Evolutionary conservation across 371 early-diverging fungal genomes (phyloP).

Genomic region (Mucor indicus): DNA sequence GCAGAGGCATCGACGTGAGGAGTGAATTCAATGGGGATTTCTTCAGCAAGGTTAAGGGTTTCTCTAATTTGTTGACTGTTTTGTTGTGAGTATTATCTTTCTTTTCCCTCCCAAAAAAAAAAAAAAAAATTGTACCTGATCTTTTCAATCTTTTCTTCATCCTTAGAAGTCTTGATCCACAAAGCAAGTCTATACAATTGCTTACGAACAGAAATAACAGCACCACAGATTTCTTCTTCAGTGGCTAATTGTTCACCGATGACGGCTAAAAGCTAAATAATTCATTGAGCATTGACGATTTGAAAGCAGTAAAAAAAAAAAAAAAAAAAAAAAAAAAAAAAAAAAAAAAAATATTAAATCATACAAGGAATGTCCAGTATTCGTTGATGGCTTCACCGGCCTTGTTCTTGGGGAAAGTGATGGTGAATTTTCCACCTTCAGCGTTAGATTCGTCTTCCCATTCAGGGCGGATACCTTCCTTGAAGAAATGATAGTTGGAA

Average conservation of each 20-base stretch:
- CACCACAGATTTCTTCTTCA: constrained; percentile 86
- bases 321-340: neutral
- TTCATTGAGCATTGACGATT: no score
- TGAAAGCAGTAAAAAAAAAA: no score
- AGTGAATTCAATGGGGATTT: constrained; percentile 41
- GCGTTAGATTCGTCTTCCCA: constrained; percentile 99
- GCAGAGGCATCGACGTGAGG: constrained; percentile 42
- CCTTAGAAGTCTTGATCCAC: constrained; percentile 83
- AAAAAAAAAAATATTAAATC: constrained; percentile 2
- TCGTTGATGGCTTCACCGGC: constrained; percentile 75
- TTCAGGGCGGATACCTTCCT: constrained; percentile 95
- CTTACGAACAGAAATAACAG: constrained; percentile 84
- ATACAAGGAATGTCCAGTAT: constrained; percentile 84
- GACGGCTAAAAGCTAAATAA: constrained; percentile 78
- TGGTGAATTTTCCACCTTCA: constrained; percentile 95
- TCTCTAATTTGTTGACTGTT: constrained; percentile 56
- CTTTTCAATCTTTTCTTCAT: constrained; percentile 57
- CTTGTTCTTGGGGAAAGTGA: constrained; percentile 74
- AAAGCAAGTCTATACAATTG: constrained; percentile 79
- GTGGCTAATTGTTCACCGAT: constrained; percentile 88
- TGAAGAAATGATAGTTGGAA: constrained; percentile 96
- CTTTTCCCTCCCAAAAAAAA: neutral
- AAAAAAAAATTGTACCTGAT: constrained; percentile 58
- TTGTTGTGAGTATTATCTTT: neutral
- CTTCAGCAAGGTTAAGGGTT: constrained; percentile 41